Conservation (phyloP, 2,329 filamentous ascomycete genomes). For the Sclerotinia trifoliorum region DNA sequence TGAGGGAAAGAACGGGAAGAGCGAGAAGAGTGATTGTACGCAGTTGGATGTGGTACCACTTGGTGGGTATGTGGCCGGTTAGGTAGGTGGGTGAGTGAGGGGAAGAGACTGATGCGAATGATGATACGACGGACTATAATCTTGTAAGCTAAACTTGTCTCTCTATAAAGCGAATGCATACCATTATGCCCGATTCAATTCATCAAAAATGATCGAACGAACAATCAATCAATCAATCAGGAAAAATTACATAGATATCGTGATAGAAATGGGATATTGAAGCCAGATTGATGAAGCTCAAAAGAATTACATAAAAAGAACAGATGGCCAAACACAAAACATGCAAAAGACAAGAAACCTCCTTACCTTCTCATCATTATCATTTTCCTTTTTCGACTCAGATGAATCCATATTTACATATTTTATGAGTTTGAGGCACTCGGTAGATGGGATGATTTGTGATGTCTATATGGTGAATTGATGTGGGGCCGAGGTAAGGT, state of each 20-base stretch:
- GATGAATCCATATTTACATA: constrained; percentile 15
- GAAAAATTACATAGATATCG: neutral
- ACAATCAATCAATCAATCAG: neutral
- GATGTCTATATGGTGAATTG: neutral
- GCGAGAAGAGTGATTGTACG: constrained; percentile 27
- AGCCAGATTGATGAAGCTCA: neutral
- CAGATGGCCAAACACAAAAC: neutral
- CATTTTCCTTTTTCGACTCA: constrained; percentile 6
- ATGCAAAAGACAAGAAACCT: neutral
- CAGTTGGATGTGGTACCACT: constrained; percentile 25
- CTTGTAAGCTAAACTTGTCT: constrained; percentile 7
- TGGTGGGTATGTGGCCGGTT: constrained; percentile 7
- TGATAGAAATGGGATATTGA: neutral
- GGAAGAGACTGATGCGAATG: constrained; percentile 15
- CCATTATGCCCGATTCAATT: constrained; percentile 5
- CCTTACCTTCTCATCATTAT: constrained; percentile 4
- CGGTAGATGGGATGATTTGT: neutral
- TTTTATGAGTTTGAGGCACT: constrained; percentile 4
- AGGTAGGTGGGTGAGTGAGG: constrained; percentile 19
- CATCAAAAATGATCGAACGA: neutral
- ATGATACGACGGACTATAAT: constrained; percentile 20
- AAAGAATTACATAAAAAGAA: neutral
- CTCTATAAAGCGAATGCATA: constrained; percentile 3
- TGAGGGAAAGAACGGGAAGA: constrained; percentile 31
- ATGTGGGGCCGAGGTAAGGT: constrained; percentile 2